These are phyloP conservation scores for Tuber umbilicatum DNA, from an alignment of 495 filamentous ascomycete genomes.

Conservation along the genomic window DNA sequence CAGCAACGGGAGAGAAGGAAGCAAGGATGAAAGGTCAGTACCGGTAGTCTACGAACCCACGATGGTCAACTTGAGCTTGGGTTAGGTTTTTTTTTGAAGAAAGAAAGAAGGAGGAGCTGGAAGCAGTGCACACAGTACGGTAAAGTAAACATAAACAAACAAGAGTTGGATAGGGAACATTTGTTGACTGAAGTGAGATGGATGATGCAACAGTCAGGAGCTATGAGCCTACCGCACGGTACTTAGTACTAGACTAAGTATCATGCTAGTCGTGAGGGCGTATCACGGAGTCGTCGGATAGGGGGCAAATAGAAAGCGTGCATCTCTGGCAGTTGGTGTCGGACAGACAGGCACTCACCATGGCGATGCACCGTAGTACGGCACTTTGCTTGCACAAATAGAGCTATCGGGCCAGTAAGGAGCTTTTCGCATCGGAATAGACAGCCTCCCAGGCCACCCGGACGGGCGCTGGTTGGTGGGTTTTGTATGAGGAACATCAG, in stretches of 20 bases:
- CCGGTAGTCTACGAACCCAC: background rate
- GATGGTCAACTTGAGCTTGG: background rate
- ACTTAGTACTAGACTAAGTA: too few relatives aligned
- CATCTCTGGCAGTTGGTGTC: background rate
- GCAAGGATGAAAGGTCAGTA: background rate
- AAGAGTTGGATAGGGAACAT: background rate
- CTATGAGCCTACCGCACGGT: background rate
- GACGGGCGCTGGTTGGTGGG: too few relatives aligned
- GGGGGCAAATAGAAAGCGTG: background rate
- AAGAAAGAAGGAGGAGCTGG: background rate
- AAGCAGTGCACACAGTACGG: background rate
- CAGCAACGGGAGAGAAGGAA: background rate
- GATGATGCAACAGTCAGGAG: background rate
- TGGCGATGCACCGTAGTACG: background rate
- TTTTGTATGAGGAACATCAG: too few relatives aligned
- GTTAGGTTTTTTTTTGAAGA: background rate
- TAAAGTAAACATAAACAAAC: background rate
- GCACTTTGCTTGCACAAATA: background rate
- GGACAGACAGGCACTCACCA: background rate
- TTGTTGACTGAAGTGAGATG: background rate
- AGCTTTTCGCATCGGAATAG: background rate
- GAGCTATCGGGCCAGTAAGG: background rate
- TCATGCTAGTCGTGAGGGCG: background rate
- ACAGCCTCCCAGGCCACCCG: too few relatives aligned
- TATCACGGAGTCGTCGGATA: background rate